Base-by-base conservation (phyloP, 2,329 filamentous ascomycete genomes). In the Pleurostoma richardsiae region DNA sequence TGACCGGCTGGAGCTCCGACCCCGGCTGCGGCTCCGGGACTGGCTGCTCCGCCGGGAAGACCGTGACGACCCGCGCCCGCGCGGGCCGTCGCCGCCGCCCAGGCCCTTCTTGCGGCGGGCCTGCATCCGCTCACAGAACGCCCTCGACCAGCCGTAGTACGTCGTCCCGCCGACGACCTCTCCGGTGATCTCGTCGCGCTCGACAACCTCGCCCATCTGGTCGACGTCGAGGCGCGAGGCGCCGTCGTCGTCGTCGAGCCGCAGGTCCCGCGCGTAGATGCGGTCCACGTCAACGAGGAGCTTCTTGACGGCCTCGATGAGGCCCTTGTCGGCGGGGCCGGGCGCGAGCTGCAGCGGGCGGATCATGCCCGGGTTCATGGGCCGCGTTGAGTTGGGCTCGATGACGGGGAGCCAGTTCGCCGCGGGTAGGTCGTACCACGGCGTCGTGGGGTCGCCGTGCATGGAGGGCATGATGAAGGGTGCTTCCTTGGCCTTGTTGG, bases 61-160 rank as follows among this genome's bases (percentile, higher is more conserved):
- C 29, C 26, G 47, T 5, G 65, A 67, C 1, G 68, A 66, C 6
- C 49, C 52, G 3, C 71, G 70, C 4, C 63, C 66, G 29, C 66
- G 61, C 4, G 55, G 52, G 11, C 57, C 50, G 4, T 54, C 54
- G n/a, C 53, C 50, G 4, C 51, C 53, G 4, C 50, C 10, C 30
- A 54, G 42, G 49, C 55, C 55, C 46, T 66, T 71, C 40, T 61
- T 68, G 29, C 61, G 66, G 36, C 77, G 72, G 43, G 73, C 68
- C 65, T 85, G 89, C 86, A 94, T 94, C 59, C 86, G 87, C 54
- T 88, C 75, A 61, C 88, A 95, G 55, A 95, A 94, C 1, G 73
- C 72, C 38, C 80, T 77, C 4, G 89, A 92, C 90, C 90, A 95
- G 50, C 90, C 90, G 60, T 95, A 95, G 63, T 95, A 95, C 1